Evolutionary conservation across 148 eudicot species (phyloP).

Genomic region (Gaultheria prostrata): DNA sequence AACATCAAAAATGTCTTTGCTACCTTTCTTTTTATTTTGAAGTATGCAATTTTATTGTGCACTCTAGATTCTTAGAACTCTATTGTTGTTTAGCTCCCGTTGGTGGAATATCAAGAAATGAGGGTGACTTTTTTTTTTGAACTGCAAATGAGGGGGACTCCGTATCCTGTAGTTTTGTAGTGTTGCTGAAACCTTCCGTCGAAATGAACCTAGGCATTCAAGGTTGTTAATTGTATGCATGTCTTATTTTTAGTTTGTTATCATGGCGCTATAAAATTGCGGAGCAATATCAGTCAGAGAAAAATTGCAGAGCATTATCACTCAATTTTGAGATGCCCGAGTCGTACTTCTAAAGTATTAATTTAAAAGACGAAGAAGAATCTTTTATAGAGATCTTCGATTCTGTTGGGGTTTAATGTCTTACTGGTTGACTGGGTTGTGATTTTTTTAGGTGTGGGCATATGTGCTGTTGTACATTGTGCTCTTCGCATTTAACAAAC

Average conservation of each 20-base stretch:
- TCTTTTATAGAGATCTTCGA: constrained; percentile 15
- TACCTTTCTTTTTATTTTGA: not conserved
- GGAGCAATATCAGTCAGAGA: not conserved
- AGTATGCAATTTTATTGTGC: not conserved
- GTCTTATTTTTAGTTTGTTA: not conserved
- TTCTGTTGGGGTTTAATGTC: not conserved
- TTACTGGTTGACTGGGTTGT: not conserved
- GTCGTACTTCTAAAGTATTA: not conserved
- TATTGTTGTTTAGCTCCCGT: not conserved
- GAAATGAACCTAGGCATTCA: not conserved
- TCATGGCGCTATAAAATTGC: constrained; percentile 3
- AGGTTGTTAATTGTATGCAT: not conserved
- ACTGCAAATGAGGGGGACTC: not conserved
- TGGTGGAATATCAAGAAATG: constrained; percentile 4
- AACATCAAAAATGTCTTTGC: not conserved
- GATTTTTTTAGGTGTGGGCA: constrained; percentile 85
- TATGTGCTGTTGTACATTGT: constrained; percentile 88
- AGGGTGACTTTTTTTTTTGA: not conserved
- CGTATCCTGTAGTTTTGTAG: not conserved
- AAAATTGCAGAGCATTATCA: too few species aligned
- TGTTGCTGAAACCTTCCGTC: not conserved
- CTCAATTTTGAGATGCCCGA: not conserved
- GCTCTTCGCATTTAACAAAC: constrained; percentile 75
- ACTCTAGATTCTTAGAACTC: not conserved
- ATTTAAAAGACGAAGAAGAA: not conserved